Evolutionary conservation across 306 rosid species (phyloP).

Genomic region (Aeschynomene evenia): DNA sequence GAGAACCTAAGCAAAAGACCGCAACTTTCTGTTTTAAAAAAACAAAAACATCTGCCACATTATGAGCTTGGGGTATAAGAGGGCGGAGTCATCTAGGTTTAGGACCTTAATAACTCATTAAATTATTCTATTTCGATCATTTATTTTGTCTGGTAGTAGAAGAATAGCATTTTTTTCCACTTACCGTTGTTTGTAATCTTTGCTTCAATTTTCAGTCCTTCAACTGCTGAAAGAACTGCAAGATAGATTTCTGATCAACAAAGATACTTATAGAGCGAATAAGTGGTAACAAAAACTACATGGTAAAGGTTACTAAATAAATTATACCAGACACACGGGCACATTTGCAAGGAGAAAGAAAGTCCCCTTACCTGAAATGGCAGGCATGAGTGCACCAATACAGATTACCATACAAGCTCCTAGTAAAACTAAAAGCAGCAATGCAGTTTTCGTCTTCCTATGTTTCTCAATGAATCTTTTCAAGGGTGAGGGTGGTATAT

Average conservation of each 20-base stretch:
- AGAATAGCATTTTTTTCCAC: constrained; percentile 32
- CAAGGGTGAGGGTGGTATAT: constrained; percentile 44
- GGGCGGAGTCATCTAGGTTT: constrained; percentile 16
- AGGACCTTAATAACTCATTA: not conserved
- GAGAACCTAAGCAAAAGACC: constrained; percentile 21
- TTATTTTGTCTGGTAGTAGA: constrained; percentile 8
- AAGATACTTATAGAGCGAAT: constrained; percentile 18
- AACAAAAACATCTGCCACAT: constrained; percentile 23
- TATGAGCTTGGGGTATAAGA: constrained; percentile 16
- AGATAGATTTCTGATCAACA: constrained; percentile 36
- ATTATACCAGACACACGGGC: constrained; percentile 5
- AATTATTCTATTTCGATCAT: constrained; percentile 8
- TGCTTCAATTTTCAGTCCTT: constrained; percentile 60
- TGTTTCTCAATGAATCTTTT: constrained; percentile 69
- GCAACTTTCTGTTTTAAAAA: not conserved
- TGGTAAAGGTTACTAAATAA: constrained; percentile 12
- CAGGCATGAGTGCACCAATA: constrained; percentile 71
- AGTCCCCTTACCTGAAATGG: constrained; percentile 57
- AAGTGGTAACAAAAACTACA: constrained; percentile 4
- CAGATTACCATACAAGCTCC: constrained; percentile 84
- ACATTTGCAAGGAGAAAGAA: constrained; percentile 20
- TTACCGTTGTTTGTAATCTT: constrained; percentile 51
- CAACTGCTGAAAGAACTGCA: constrained; percentile 76
- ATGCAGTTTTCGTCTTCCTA: constrained; percentile 48
- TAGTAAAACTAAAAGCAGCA: constrained; percentile 69